Evolutionary conservation across 2,329 filamentous ascomycete species (phyloP).

Genomic region (Chrysoporthe puriensis): DNA sequence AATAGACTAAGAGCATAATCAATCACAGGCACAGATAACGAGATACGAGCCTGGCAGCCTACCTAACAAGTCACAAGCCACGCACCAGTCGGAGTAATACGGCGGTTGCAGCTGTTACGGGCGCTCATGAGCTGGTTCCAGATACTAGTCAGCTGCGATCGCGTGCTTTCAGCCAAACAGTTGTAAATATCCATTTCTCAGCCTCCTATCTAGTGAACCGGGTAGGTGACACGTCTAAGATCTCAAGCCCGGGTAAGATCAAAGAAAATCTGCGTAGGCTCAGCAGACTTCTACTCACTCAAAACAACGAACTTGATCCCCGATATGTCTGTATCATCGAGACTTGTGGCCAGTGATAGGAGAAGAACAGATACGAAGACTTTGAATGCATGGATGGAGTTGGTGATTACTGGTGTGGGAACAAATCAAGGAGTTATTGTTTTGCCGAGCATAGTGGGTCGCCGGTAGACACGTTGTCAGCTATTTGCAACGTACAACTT

Average conservation of each 20-base stretch:
- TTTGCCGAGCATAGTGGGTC: neutral
- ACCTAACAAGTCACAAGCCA: neutral
- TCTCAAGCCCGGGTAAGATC: neutral
- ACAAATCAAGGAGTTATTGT: neutral
- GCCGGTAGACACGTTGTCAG: neutral
- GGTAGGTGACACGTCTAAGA: neutral
- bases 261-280: neutral
- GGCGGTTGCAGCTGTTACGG: neutral
- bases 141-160: neutral
- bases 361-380: neutral
- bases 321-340: neutral
- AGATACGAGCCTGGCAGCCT: neutral
- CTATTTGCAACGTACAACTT: neutral
- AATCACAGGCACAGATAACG: neutral
- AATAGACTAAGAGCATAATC: neutral
- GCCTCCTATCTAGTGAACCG: neutral
- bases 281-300: neutral
- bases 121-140: neutral
- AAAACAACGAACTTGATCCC: neutral
- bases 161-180: neutral
- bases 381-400: neutral
- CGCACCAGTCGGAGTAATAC: constrained; percentile 1
- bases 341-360: neutral
- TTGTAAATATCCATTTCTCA: neutral
- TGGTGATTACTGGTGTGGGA: neutral